Conservation (phyloP, 192 early-diverging fungal genomes). For the Podila clonocystis region DNA sequence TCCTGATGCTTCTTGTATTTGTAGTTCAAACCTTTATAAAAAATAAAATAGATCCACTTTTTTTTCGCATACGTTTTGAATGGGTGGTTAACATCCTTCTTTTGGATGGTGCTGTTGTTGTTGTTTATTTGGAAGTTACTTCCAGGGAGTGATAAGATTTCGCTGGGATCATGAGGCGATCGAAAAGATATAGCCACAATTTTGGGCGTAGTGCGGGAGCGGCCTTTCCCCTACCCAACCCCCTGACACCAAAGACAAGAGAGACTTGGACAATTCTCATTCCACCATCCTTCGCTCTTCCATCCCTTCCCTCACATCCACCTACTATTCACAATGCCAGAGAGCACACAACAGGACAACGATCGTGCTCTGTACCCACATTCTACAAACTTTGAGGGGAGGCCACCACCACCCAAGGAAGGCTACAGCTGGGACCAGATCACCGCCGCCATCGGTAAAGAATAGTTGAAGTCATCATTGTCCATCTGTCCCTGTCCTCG, state of each 20-base stretch:
- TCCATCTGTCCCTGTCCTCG: too few relatives aligned
- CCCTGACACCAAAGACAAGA: too few relatives aligned
- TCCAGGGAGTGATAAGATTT: not conserved
- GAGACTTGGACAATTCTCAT: not conserved
- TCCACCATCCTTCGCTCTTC: not conserved
- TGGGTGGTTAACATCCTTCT: not conserved
- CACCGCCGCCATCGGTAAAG: conserved; percentile 25
- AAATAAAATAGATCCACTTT: too few relatives aligned
- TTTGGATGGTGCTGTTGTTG: not conserved
- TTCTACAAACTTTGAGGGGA: conserved; percentile 16
- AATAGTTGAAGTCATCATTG: too few relatives aligned
- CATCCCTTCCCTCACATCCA: too few relatives aligned
- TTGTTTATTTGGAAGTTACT: not conserved
- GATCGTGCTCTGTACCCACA: conserved; percentile 21
- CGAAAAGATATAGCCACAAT: too few relatives aligned
- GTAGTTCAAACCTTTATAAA: not conserved
- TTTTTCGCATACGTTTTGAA: too few relatives aligned
- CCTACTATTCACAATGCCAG: not conserved
- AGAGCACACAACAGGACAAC: not conserved
- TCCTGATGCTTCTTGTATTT: too few relatives aligned
- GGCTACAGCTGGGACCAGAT: conserved; percentile 45
- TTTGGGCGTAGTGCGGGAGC: not conserved
- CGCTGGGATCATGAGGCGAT: too few relatives aligned
- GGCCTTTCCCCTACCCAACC: not conserved
- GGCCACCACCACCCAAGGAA: conserved; percentile 28